Percentiles rank a stretch among this genome's conserved stretches.
These are phyloP conservation scores for Mycosphaerella arachidis DNA, from an alignment of 2,329 filamentous ascomycete species.

Conservation along the genomic window DNA sequence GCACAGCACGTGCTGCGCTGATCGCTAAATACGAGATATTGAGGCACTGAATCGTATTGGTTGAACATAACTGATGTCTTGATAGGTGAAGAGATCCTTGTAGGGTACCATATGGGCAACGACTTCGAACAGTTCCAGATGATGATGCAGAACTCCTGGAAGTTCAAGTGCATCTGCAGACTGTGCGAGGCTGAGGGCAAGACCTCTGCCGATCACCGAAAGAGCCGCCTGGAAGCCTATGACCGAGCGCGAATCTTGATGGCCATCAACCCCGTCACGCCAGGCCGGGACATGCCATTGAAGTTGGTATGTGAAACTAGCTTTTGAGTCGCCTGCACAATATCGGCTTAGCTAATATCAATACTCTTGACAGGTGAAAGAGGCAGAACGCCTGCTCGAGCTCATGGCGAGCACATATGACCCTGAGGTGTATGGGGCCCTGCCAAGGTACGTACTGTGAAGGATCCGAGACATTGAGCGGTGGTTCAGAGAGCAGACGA, in stretches of 20 bases:
- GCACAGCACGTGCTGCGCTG: too few species aligned
- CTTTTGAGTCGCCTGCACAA: conserved; percentile 6
- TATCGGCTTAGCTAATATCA: too few species aligned
- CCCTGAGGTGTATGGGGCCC: too few species aligned
- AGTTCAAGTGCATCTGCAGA: conserved; percentile 36
- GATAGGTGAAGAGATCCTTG: conserved; percentile 42
- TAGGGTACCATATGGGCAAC: conserved; percentile 14
- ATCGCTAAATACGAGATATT: too few species aligned
- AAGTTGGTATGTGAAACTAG: conserved; percentile 10
- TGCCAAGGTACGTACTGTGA: too few species aligned
- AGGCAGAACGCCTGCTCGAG: background rate
- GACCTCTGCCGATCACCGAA: background rate
- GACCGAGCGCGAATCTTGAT: background rate
- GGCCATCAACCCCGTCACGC: background rate
- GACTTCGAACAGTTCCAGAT: conserved; percentile 31
- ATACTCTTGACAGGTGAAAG: background rate
- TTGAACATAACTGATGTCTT: too few species aligned
- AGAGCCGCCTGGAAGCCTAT: background rate
- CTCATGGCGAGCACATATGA: background rate
- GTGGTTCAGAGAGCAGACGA: too few species aligned
- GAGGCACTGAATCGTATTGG: too few species aligned
- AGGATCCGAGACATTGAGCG: too few species aligned
- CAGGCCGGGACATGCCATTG: background rate
- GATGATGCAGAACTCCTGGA: too few species aligned
- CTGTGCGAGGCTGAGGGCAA: conserved; percentile 32